Evolutionary conservation across 139 green algal species (phyloP), one percentile per base, ranked within the genome.

Genomic region (Coelastrella sp.): DNA sequence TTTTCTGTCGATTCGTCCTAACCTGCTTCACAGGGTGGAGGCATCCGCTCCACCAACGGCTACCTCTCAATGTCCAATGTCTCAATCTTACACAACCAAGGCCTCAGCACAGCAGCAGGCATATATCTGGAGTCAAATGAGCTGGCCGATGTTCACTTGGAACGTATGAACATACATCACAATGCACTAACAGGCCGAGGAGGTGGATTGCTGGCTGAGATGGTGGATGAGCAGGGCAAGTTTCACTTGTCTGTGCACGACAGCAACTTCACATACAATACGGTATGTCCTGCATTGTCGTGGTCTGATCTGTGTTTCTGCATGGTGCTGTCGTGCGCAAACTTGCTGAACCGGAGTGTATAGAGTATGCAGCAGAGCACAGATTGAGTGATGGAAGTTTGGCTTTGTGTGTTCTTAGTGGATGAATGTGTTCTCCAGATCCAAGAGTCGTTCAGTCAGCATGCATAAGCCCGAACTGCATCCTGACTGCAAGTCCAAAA

Each of bases 251-350:
- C 81, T 6, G 8, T 87, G 4, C 61, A 77, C 54, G 56, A 87
- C 81, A 87, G 81, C 61, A 61, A 64, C 54, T 32, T 87, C n/a
- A 87, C 81, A 65, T 23, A 87, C 81, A 87, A 87, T 58, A 60
- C 23, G 61, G 81, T 87, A 56, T 65, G 80, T 19, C 6, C 3
- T 8, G 20, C 3, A 80, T 71, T 71, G 61, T 10, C 11, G 61
- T 71, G 11, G 61, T 19, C 61, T 47, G 32, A 47, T 47, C 32
- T 47, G 32, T 47, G 32, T 47, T 47, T 47, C 32, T 11, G 64
- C 64, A 71, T 71, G 64, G 64, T 71, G 64, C 64, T 71, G 64
- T 68, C 10, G 10, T 68, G 11, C 8, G 22, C 71, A 76, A 23
- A 23, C 22, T 32, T 47, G 32, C 32, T 47, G 32, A 47, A 47